phyloP scores from a whole-genome alignment of 371 early-diverging fungal genomes.

The Mucor ambiguus region DNA sequence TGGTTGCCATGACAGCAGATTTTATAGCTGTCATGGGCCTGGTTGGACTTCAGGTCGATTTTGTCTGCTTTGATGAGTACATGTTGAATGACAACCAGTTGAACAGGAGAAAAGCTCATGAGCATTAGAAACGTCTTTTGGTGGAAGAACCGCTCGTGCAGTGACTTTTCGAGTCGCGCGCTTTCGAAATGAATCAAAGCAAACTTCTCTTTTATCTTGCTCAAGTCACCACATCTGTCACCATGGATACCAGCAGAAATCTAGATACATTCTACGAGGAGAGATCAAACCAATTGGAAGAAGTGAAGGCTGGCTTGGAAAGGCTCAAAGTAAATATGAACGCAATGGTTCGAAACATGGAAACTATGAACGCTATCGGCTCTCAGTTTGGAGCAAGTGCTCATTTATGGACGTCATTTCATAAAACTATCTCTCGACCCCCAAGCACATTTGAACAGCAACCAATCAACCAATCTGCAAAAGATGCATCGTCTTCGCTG shows the following conservation, averaged over 20 bases:
- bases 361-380: constrained; percentile 58
- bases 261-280: constrained; percentile 31
- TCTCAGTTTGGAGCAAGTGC: constrained; percentile 53
- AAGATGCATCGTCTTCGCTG: neutral
- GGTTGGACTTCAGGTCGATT: neutral
- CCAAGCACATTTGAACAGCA: neutral
- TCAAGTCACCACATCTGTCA: neutral
- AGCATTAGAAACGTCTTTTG: neutral
- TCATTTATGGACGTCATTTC: constrained; percentile 54
- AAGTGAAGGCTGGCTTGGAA: constrained; percentile 44
- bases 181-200: neutral
- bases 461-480: neutral
- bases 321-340: constrained; percentile 52
- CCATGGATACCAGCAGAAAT: constrained; percentile 4
- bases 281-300: constrained; percentile 23
- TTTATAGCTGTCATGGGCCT: neutral
- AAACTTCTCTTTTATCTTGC: neutral
- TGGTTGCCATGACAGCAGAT: neutral
- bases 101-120: neutral
- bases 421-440: constrained; percentile 20
- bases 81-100: neutral
- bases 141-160: neutral
- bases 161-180: neutral
- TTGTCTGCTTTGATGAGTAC: neutral
- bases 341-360: constrained; percentile 54